Base-by-base conservation (phyloP, 768 basidiomycete genomes). In the Boletus subparvulus region DNA sequence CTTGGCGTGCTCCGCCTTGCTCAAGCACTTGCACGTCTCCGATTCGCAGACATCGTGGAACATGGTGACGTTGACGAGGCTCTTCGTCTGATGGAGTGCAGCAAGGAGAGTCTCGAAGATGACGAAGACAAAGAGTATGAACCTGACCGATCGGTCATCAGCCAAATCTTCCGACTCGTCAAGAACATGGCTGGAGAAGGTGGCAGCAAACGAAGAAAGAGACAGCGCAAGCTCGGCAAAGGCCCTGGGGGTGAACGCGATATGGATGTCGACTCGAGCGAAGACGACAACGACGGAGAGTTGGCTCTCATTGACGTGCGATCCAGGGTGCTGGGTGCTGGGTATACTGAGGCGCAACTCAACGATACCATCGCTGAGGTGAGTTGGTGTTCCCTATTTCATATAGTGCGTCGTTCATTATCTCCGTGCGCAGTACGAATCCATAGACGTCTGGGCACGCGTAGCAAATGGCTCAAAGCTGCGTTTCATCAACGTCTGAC, bases 1-100 rank as follows among this genome's bases (percentile, higher is more conserved):
- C 87, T 99, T 37, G 97, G 92, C 50, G 87, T 98, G 46, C 82
- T 99, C 4, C 93, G 97, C 58, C 85, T 99, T 35, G 84, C 96
- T 0, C 97, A 99, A 71, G 94, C 95, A 0, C 86, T 96, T 42
- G 95, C 97, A 1, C 88, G 97, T 17, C 79, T 99, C 28, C 87
- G 96, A 37, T 92, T 88, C 75, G 83, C 90, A 49, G 84, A 88
- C 65, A 75, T 76, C 3, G 97, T 98, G 40, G 86, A 86, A 47
- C 84, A 87, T 54, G 80, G 82, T 39, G 97, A 99, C 68, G 94
- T 99, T 13, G 94, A 98, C 67, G 97, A 98, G 74, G 97, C 97
- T 3, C 78, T 99, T 59, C 86, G 97, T 39, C 77, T 99, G 58
- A 98, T 99, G 95, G 93, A 94, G 56, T 93, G 91, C 63, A 93